phyloP scores from a whole-genome alignment of 192 early-diverging fungal species.

The Rhizophlyctis rosea region DNA sequence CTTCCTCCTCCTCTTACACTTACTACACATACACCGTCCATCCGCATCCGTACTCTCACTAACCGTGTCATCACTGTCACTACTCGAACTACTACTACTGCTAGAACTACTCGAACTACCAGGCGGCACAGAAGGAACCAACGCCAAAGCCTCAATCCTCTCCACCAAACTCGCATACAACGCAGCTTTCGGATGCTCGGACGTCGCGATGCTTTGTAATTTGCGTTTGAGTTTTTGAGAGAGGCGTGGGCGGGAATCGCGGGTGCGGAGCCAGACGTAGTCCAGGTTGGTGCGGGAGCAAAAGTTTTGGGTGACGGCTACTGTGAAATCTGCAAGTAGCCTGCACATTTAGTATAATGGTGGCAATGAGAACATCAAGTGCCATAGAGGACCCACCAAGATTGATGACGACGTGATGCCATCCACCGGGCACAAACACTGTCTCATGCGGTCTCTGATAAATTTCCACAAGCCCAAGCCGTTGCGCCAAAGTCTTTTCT shows the following conservation, averaged over 20 bases:
- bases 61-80: conserved; percentile 4
- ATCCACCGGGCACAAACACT: conserved; percentile 79
- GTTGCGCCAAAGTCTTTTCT: conserved; percentile 50
- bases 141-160: neutral
- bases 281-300: conserved; percentile 67
- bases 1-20: too few species aligned
- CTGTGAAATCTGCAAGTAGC: conserved; percentile 63
- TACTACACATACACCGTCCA: too few species aligned
- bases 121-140: conserved; percentile 4
- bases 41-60: too few species aligned
- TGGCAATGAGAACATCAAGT: too few species aligned
- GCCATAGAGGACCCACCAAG: conserved; percentile 38
- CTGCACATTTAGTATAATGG: too few species aligned
- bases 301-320: conserved; percentile 81
- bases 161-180: neutral
- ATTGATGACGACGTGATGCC: conserved; percentile 80
- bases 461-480: conserved; percentile 66
- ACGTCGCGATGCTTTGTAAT: conserved; percentile 16
- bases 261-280: conserved; percentile 61
- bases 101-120: neutral
- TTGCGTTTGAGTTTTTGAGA: too few species aligned
- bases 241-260: conserved; percentile 40
- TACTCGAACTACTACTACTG: neutral
- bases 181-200: neutral
- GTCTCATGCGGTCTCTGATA: conserved; percentile 74